Conservation (phyloP, 1,139 yeast species). For the Hansenula anomala region DNA sequence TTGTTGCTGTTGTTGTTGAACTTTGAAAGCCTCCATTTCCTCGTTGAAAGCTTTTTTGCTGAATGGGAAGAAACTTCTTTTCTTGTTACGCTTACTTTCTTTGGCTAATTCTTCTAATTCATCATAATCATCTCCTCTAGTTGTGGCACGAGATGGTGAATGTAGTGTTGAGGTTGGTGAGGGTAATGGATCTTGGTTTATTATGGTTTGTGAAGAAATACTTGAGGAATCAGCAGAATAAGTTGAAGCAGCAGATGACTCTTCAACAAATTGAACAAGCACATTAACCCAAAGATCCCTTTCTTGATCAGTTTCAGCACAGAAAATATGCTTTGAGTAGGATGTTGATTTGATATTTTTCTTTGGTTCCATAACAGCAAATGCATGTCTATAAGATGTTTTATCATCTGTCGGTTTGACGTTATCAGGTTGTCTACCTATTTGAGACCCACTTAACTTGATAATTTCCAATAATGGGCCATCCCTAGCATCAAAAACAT, state of each 20-base stretch:
- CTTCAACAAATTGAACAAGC: conserved; percentile 41
- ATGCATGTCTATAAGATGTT: conserved; percentile 73
- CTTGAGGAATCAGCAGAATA: conserved; percentile 1
- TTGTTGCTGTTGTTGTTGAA: conserved; percentile 11
- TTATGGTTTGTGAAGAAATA: conserved; percentile 5
- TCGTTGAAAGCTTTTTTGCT: conserved; percentile 28
- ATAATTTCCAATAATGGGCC: conserved; percentile 57
- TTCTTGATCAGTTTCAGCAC: conserved; percentile 79
- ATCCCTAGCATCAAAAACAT: conserved; percentile 56
- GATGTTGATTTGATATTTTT: conserved; percentile 52
- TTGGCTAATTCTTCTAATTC: conserved; percentile 24
- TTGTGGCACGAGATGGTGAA: conserved; percentile 4
- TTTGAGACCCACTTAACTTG: conserved; percentile 51
- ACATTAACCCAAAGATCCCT: conserved; percentile 75
- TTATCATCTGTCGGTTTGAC: conserved; percentile 59
- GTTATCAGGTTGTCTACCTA: conserved; percentile 54
- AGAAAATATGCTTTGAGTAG: conserved; percentile 59
- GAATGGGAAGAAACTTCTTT: conserved; percentile 59
- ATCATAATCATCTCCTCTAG: conserved; percentile 17
- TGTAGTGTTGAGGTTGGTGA: conserved; percentile 4
- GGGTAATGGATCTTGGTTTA: conserved; percentile 2
- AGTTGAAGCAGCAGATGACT: conserved; percentile 5
- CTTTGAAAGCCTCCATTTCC: conserved; percentile 13
- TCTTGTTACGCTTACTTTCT: conserved; percentile 42
- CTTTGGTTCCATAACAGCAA: conserved; percentile 62